Conservation (phyloP, 78 protist species). For the Thecamonas trahens region DNA sequence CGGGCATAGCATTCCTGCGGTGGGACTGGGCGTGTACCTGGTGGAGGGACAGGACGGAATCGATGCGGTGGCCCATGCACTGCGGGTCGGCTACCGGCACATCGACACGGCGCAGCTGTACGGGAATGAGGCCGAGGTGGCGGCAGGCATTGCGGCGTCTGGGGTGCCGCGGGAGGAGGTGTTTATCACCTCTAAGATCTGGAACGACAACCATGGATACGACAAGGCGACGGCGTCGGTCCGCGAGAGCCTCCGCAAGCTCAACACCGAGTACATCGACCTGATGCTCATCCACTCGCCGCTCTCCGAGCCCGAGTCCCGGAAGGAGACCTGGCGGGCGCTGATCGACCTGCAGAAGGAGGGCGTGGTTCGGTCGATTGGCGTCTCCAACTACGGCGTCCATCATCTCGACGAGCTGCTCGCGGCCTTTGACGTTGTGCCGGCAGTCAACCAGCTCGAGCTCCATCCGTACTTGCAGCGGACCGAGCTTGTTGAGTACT, state of each 20-base stretch:
- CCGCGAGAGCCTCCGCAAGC: not conserved
- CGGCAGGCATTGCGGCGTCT: constrained; percentile 14
- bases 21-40: no score
- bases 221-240: constrained; percentile 1
- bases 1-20: no score
- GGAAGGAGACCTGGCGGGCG: constrained; percentile 20
- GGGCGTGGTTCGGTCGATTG: constrained; percentile 12
- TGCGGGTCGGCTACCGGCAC: constrained; percentile 47
- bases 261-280: constrained; percentile 14
- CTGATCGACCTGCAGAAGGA: constrained; percentile 11
- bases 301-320: not conserved
- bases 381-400: constrained; percentile 38
- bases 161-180: constrained; percentile 26
- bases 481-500: not conserved
- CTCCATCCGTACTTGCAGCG: constrained; percentile 16
- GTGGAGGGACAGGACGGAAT: no score
- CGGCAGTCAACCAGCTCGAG: constrained; percentile 47
- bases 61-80: not conserved
- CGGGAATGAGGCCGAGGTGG: constrained; percentile 48
- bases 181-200: constrained; percentile 32
- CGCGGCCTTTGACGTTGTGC: not conserved
- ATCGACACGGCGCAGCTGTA: constrained; percentile 54
- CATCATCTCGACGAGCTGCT: constrained; percentile 27
- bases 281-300: constrained; percentile 9
- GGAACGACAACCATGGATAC: not conserved